Percentiles rank a stretch among this genome's conserved stretches.
Conservation (phyloP, 2,329 filamentous ascomycete species). For the Clonostachys chloroleuca region DNA sequence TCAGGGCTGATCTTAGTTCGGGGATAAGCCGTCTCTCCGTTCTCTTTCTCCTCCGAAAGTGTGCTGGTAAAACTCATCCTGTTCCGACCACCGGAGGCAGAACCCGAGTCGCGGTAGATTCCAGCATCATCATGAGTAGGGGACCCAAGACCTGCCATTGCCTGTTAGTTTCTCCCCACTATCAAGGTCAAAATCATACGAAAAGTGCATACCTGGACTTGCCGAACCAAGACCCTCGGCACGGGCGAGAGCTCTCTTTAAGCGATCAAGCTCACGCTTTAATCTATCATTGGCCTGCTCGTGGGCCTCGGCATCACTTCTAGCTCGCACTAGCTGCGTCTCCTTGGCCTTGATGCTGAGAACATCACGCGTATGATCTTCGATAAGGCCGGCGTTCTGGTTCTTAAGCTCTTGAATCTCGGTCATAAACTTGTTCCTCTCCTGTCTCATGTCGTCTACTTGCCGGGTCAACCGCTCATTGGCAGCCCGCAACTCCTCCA, state of each 20-base stretch:
- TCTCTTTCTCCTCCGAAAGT: slow-evolving; percentile 75
- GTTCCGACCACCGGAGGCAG: slow-evolving; percentile 34
- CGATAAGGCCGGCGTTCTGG: slow-evolving; percentile 93
- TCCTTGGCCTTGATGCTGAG: slow-evolving; percentile 98
- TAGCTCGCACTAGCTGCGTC: slow-evolving; percentile 88
- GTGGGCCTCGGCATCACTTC: slow-evolving; percentile 84
- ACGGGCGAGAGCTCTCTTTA: slow-evolving; percentile 79
- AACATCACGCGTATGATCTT: slow-evolving; percentile 93
- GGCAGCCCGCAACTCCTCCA: slow-evolving; percentile 81
- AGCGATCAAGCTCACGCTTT: slow-evolving; percentile 81
- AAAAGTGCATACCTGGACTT: slow-evolving; percentile 31
- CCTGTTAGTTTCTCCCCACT: not conserved
- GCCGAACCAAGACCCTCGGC: slow-evolving; percentile 44
- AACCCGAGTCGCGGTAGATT: slow-evolving; percentile 50
- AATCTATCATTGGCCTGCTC: slow-evolving; percentile 83
- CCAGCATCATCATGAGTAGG: slow-evolving; percentile 54
- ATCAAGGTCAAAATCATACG: slow-evolving; percentile 9
- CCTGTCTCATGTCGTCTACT: slow-evolving; percentile 76
- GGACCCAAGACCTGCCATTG: slow-evolving; percentile 29
- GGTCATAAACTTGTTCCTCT: slow-evolving; percentile 75
- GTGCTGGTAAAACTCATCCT: slow-evolving; percentile 61
- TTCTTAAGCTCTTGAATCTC: slow-evolving; percentile 94
- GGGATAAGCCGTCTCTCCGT: slow-evolving; percentile 46
- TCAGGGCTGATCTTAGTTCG: slow-evolving; percentile 53
- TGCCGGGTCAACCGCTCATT: slow-evolving; percentile 74